Percentiles rank a stretch among this genome's conserved stretches.
Evolutionary conservation across 345 rosid genomes (phyloP).

Genomic region (Murraya koenigii): DNA sequence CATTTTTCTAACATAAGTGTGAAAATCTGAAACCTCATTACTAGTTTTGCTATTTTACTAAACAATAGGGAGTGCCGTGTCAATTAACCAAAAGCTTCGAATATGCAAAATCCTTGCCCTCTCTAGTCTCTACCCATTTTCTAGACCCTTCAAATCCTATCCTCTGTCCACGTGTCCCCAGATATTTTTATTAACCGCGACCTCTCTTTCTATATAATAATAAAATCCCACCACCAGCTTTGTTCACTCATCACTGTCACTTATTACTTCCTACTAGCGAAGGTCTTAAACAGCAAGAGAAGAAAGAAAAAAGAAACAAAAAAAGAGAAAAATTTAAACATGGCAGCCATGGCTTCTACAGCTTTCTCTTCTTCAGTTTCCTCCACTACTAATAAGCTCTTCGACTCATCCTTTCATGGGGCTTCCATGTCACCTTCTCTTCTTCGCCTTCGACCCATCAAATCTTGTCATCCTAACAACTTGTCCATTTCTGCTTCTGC

Average conservation of each 20-base stretch:
- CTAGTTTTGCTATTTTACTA: neutral
- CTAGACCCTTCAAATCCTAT: conserved; percentile 45
- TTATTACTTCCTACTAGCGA: no score
- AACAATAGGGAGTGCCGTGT: neutral
- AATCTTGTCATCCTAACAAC: neutral
- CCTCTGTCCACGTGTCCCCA: conserved; percentile 33
- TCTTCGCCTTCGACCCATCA: conserved; percentile 27
- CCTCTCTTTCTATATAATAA: conserved; percentile 10
- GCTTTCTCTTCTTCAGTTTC: conserved; percentile 19
- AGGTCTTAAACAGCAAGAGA: neutral
- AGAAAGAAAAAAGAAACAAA: no score
- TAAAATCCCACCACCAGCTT: conserved; percentile 2
- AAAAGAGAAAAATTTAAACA: no score
- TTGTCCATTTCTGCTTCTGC: conserved; percentile 23
- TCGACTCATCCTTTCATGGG: conserved; percentile 52
- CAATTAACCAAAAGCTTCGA: neutral
- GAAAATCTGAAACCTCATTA: neutral
- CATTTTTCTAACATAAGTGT: no score
- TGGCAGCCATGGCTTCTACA: conserved; percentile 50
- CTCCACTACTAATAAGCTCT: conserved; percentile 18
- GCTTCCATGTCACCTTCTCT: conserved; percentile 26
- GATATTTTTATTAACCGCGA: neutral
- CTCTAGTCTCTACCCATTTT: conserved; percentile 12
- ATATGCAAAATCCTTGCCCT: neutral
- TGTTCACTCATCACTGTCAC: neutral